A percentile compares a stretch with the other conserved stretches of the same genome.
Evolutionary conservation across 495 filamentous ascomycete genomes (phyloP).

Genomic region (Penicillium parvum): DNA sequence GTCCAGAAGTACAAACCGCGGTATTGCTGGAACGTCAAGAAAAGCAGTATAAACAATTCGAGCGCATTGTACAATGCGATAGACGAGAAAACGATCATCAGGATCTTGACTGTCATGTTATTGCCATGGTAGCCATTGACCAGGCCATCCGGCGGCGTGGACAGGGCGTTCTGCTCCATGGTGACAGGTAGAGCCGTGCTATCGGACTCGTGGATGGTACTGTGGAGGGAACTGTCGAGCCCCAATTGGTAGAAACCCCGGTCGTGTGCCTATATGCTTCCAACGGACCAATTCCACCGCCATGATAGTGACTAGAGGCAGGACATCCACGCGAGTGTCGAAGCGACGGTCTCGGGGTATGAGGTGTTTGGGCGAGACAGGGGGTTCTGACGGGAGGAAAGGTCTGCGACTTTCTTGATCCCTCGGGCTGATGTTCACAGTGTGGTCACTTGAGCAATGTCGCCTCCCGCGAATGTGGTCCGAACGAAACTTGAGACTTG

Average conservation of each 20-base stretch:
- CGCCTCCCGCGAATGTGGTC: slow-evolving; percentile 4
- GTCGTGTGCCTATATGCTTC: slow-evolving; percentile 9
- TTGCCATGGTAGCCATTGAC: slow-evolving; percentile 31
- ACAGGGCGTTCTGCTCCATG: slow-evolving; percentile 17
- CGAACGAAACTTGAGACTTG: slow-evolving; percentile 9
- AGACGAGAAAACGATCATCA: slow-evolving; percentile 45
- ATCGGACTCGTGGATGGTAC: not conserved
- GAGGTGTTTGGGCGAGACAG: too few relatives aligned
- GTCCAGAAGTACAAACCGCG: slow-evolving; percentile 51
- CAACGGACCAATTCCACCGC: slow-evolving; percentile 6
- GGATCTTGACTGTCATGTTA: slow-evolving; percentile 30
- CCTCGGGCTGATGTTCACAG: too few relatives aligned
- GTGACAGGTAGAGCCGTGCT: not conserved
- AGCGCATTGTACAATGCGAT: slow-evolving; percentile 50
- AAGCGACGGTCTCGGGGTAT: not conserved
- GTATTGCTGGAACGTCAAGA: slow-evolving; percentile 46
- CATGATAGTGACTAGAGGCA: slow-evolving; percentile 7
- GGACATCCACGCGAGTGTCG: slow-evolving; percentile 10
- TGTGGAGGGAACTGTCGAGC: not conserved
- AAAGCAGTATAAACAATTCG: slow-evolving; percentile 45
- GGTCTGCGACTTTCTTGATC: not conserved
- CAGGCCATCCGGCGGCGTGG: slow-evolving; percentile 30
- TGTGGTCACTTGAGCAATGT: slow-evolving; percentile 5
- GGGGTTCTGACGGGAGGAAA: not conserved
- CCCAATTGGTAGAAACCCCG: slow-evolving; percentile 6